A percentile compares a stretch with the other conserved stretches of the same genome.
These are phyloP conservation scores for Aegilops tauschii DNA, from an alignment of 176 grass and related monocot species.

Conservation along the genomic window DNA sequence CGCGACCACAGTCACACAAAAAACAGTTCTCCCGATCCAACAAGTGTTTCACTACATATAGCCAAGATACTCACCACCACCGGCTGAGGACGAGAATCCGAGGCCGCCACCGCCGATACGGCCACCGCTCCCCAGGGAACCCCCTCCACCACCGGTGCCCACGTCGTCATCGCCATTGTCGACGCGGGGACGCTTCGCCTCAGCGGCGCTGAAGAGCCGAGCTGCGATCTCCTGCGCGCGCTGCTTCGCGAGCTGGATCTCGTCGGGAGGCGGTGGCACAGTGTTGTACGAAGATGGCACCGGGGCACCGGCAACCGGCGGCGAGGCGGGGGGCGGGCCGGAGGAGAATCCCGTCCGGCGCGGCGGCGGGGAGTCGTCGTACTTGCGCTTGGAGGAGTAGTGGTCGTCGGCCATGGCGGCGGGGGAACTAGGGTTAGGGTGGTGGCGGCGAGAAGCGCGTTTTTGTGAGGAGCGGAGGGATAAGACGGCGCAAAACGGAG, in stretches of 20 bases:
- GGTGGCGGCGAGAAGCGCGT: neutral
- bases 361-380: conserved; percentile 56
- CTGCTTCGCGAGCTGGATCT: conserved; percentile 93
- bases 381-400: conserved; percentile 89
- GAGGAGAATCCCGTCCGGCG: conserved; percentile 86
- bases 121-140: conserved; percentile 1
- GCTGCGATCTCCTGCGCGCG: conserved; percentile 91
- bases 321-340: conserved; percentile 45
- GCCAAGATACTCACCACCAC: conserved; percentile 19
- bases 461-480: conserved; percentile 2
- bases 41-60: neutral
- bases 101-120: conserved; percentile 28
- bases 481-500: conserved; percentile 43
- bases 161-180: conserved; percentile 58
- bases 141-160: conserved; percentile 33
- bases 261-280: conserved; percentile 74
- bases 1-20: neutral
- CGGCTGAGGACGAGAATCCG: conserved; percentile 38
- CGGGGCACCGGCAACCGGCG: conserved; percentile 13
- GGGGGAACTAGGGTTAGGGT: conserved; percentile 41
- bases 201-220: conserved; percentile 82
- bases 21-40: conserved; percentile 20
- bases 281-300: conserved; percentile 58
- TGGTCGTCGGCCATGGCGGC: conserved; percentile 69
- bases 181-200: conserved; percentile 83